Evolutionary conservation across 331 rosid species (phyloP), one percentile per base, ranked within the genome.

Genomic region (Rosa hybrid): DNA sequence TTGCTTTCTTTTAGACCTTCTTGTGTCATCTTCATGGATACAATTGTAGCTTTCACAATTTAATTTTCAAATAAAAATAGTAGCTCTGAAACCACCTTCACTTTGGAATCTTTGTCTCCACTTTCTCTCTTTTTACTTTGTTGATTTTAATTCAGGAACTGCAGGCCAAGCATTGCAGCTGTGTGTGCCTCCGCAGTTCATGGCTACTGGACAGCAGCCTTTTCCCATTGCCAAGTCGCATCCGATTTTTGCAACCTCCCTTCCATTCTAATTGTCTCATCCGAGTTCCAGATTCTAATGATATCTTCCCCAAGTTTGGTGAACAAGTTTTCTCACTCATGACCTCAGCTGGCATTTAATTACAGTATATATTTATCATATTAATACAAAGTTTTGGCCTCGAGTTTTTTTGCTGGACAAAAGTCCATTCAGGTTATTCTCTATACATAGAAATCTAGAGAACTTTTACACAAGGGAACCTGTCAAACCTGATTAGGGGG

Each of bases 101-200:
- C 12, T 54, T 74, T 39, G 20, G 18, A 74, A 68, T 7, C 5
- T n/a, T 10, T 44, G 20, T 20, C 49, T 34, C 67, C 57, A 49
- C 42, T 46, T 41, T 12, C 57, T 16, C 64, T n/a, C 13, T 0
- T 82, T 30, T 65, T 23, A 65, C 23, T 67, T 53, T 46, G 25
- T 56, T 65, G 39, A 60, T 49, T 59, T 54, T 6, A 54, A 85
- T 77, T 84, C 90, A 94, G 98, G 89, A 75, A 79, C 78, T 69
- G 71, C 89, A 74, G 85, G 83, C 80, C 97, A 88, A 82, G 85
- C 90, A 51, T 79, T 92, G 88, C 96, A 87, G 75, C 77, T 88
- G 25, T 86, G 87, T 60, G 87, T 84, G 74, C 91, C 96, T 62
- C 88, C 87, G 0, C 87, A 94, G 17, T 83, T 84, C 71, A 25